Base-by-base conservation (phyloP, 306 rosid genomes). In the Comarum palustre region DNA sequence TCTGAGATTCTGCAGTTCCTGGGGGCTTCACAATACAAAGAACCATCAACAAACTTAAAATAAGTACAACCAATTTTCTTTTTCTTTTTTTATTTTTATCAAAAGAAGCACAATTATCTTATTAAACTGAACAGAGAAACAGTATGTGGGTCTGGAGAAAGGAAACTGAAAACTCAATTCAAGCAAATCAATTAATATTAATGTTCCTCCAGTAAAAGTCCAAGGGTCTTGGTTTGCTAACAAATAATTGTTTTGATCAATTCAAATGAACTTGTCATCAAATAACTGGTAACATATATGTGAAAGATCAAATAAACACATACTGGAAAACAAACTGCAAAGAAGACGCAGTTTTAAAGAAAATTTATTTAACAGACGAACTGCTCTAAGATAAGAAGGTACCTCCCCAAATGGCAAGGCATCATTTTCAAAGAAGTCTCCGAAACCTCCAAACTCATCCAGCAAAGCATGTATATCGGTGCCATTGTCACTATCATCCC, bases 331-430 rank as follows among this genome's bases (percentile, higher is more conserved):
- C 47, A 50, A 51, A 69, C 63, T 20, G 46, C 47, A 34, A 20
- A 34, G 34, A 51, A 47, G 4, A 31, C 16, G 65, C 74, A 17
- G 36, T 29, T 38, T 43, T 22, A 34, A 54, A 71, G 36, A 27
- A 31, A 24, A 22, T 9, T 61, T 7, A 42, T 22, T 29, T 29
- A 45, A 43, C 46, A 52, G 32, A 10, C 36, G 5, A 45, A 66
- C 54, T 39, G 59, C 51, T 7, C 46, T 54, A 59, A 19, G 69
- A 54, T 15, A 78, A 66, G 25, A 34, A 65, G 29, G 78, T 94
- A 94, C 98, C 98, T 94, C 97, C 78, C 98, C 98, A 70, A 94
- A 94, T 75, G 98, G 96, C 61, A 94, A 86, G 45, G 57, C 84
- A 54, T 94, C 98, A 80, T 77, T 83, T 84, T 82, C 97, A 29